phyloP scores from a whole-genome alignment of 2,329 filamentous ascomycete genomes.

The Fusarium citri region DNA sequence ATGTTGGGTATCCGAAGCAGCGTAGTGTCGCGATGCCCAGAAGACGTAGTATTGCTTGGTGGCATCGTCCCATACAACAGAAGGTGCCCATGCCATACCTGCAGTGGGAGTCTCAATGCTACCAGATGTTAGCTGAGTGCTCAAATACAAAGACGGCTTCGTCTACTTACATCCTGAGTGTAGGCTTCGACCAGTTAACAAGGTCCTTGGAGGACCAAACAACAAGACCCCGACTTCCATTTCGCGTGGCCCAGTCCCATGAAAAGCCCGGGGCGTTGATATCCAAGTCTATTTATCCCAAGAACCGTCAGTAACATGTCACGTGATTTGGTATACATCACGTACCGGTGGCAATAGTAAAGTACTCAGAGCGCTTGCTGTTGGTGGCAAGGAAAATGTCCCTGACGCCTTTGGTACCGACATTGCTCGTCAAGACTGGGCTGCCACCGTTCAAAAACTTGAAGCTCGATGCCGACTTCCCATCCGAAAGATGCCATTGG shows the following conservation, averaged over 20 bases:
- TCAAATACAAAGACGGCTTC: fast-evolving
- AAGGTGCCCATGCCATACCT: constrained; percentile 55
- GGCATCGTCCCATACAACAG: constrained; percentile 51
- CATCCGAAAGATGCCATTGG: constrained; percentile 51
- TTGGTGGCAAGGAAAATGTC: constrained; percentile 53
- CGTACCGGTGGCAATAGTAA: constrained; percentile 52
- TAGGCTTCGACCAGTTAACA: constrained; percentile 50
- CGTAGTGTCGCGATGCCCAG: constrained; percentile 61
- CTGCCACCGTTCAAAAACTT: constrained; percentile 49
- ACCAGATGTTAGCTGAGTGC: neutral
- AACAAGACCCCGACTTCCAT: constrained; percentile 52
- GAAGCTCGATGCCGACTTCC: constrained; percentile 49
- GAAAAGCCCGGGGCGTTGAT: constrained; percentile 51
- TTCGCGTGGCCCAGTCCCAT: constrained; percentile 52
- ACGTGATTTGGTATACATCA: fast-evolving
- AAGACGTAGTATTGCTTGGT: constrained; percentile 59
- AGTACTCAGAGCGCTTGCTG: constrained; percentile 50
- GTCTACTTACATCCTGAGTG: constrained; percentile 18
- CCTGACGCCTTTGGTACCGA: constrained; percentile 51
- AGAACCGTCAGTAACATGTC: neutral
- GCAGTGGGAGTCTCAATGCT: constrained; percentile 51
- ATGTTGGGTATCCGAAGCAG: constrained; percentile 56
- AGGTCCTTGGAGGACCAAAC: constrained; percentile 53
- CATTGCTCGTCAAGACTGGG: constrained; percentile 49
- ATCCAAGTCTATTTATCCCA: constrained; percentile 49